phyloP scores from a whole-genome alignment of 1,284 basidiomycete genomes.

The Cerrena zonata region DNA sequence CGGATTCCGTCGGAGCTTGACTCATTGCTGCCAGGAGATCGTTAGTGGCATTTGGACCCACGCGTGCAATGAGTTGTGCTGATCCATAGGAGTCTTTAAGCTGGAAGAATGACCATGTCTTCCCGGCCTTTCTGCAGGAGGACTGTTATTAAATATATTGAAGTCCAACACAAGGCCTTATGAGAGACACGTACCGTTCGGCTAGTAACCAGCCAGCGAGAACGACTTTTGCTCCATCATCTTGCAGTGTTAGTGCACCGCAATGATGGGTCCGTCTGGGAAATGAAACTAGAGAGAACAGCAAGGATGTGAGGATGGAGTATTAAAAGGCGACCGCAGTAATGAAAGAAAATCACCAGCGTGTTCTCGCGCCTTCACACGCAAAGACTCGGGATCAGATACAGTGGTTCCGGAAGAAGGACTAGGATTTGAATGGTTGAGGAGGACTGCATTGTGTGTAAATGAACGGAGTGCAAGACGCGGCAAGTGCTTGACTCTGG shows the following conservation, averaged over 20 bases:
- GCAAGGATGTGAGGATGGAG: too few relatives aligned
- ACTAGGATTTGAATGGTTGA: not conserved
- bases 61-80: slow-evolving; percentile 70
- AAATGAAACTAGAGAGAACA: slow-evolving; percentile 48
- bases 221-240: slow-evolving; percentile 57
- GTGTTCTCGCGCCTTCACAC: not conserved
- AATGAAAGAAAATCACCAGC: slow-evolving; percentile 1
- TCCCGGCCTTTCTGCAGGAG: slow-evolving; percentile 53
- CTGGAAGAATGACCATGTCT: slow-evolving; percentile 70
- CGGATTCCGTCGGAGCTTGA: slow-evolving; percentile 67
- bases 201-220: slow-evolving; percentile 76
- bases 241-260: slow-evolving; percentile 48
- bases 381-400: not conserved
- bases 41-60: slow-evolving; percentile 17
- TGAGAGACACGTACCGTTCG: slow-evolving; percentile 50
- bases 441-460: not conserved
- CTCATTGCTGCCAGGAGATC: slow-evolving; percentile 45
- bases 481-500: not conserved
- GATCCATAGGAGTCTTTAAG: slow-evolving; percentile 73
- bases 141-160: slow-evolving; percentile 18
- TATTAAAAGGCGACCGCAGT: too few relatives aligned
- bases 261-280: slow-evolving; percentile 62
- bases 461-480: not conserved
- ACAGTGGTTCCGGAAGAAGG: not conserved
- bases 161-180: slow-evolving; percentile 15